phyloP scores from a whole-genome alignment of 805 yeast genomes.

The Lipomyces orientalis region DNA sequence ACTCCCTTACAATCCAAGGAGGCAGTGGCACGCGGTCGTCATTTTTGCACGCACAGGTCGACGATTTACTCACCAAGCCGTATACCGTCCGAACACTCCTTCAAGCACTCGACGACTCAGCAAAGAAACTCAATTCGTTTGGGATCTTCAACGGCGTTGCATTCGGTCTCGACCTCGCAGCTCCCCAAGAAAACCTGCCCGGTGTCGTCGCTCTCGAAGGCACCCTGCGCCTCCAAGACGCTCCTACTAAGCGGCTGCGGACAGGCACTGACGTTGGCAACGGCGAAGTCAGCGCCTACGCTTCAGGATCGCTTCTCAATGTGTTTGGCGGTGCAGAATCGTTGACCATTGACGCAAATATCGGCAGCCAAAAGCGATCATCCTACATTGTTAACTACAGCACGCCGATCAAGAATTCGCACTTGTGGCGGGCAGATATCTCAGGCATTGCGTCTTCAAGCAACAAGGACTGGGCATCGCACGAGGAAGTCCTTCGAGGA shows the following conservation, averaged over 20 bases:
- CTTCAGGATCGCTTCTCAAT: conserved; percentile 70
- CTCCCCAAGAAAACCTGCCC: conserved; percentile 17
- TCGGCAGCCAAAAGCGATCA: conserved; percentile 65
- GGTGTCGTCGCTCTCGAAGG: conserved; percentile 36
- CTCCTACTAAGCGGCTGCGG: conserved; percentile 75
- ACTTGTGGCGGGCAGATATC: conserved; percentile 60
- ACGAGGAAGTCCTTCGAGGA: conserved; percentile 60
- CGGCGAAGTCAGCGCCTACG: conserved; percentile 95
- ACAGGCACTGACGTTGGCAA: conserved; percentile 97
- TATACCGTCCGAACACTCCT: conserved; percentile 39
- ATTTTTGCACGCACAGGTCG: conserved; percentile 43
- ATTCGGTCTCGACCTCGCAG: conserved; percentile 39
- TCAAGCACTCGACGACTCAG: conserved; percentile 42
- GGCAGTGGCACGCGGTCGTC: conserved; percentile 40
- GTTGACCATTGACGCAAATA: conserved; percentile 57
- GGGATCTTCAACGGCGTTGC: conserved; percentile 43
- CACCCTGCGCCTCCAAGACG: conserved; percentile 42
- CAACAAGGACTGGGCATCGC: conserved; percentile 58
- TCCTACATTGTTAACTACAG: conserved; percentile 60
- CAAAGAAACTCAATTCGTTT: conserved; percentile 40
- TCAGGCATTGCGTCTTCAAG: conserved; percentile 58
- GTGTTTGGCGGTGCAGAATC: conserved; percentile 73
- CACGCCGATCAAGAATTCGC: conserved; percentile 56
- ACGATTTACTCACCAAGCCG: conserved; percentile 45
- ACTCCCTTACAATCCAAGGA: conserved; percentile 44